phyloP scores from a whole-genome alignment of 192 early-diverging fungal genomes.

The Helicostylum pulchrum region DNA sequence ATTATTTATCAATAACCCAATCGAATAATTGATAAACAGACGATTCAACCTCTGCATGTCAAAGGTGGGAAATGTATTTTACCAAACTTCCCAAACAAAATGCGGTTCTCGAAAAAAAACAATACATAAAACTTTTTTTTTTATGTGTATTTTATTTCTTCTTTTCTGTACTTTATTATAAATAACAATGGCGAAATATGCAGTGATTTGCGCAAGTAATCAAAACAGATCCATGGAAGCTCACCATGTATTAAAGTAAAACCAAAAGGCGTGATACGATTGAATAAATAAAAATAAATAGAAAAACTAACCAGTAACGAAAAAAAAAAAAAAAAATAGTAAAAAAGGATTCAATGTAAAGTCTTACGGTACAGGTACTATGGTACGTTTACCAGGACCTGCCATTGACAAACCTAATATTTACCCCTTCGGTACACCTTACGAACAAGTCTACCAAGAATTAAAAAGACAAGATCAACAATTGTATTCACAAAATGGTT shows the following conservation, averaged over 20 bases:
- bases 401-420: conserved; percentile 84
- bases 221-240: conserved; percentile 98
- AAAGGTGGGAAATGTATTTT: too few relatives aligned
- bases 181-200: conserved; percentile 70
- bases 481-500: conserved; percentile 83
- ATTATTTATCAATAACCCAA: too few relatives aligned
- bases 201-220: conserved; percentile 95
- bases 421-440: conserved; percentile 90
- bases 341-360: conserved; percentile 76
- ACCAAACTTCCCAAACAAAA: too few relatives aligned
- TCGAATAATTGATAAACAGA: too few relatives aligned
- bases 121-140: not conserved
- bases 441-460: conserved; percentile 85
- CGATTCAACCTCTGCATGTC: too few relatives aligned
- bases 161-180: not conserved
- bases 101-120: too few relatives aligned
- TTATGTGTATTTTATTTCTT: too few relatives aligned
- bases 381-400: conserved; percentile 87
- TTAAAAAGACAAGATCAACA: conserved; percentile 63
- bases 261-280: too few relatives aligned
- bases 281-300: conserved; percentile 11
- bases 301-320: conserved; percentile 7
- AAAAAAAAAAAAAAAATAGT: conserved; percentile 22
- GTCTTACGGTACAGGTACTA: conserved; percentile 90
- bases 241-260: conserved; percentile 53